Conservation (phyloP, 2,329 filamentous ascomycete species). For the Epichloe elymi region DNA sequence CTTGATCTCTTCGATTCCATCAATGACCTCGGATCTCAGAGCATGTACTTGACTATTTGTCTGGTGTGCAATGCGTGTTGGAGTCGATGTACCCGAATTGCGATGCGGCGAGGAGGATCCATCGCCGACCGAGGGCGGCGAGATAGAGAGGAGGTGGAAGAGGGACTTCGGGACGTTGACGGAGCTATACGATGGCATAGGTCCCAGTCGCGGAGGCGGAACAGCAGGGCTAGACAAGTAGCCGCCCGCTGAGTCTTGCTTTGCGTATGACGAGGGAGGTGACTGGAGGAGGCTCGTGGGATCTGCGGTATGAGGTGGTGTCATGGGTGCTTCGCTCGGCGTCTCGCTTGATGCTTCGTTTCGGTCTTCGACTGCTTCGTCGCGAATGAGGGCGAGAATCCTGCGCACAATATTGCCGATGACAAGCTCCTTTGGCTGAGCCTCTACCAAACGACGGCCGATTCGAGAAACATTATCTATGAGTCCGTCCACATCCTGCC, state of each 20-base stretch:
- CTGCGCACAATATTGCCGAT: slow-evolving; percentile 90
- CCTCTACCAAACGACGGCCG: slow-evolving; percentile 63
- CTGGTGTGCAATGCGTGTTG: slow-evolving; percentile 24
- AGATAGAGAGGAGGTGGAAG: slow-evolving; percentile 75
- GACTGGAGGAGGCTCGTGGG: slow-evolving; percentile 17
- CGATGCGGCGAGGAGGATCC: slow-evolving; percentile 31
- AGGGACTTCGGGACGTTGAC: slow-evolving; percentile 62
- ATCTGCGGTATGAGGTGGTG: slow-evolving; percentile 27
- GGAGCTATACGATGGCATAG: slow-evolving; percentile 49
- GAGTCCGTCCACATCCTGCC: slow-evolving; percentile 63
- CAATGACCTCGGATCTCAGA: slow-evolving; percentile 78
- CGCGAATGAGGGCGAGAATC: slow-evolving; percentile 78
- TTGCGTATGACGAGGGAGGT: slow-evolving; percentile 19
- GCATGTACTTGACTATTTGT: slow-evolving; percentile 45
- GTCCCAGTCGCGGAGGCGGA: slow-evolving; percentile 38
- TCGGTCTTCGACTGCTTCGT: slow-evolving; percentile 73
- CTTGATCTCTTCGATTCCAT: slow-evolving; percentile 89
- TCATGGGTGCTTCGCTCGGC: slow-evolving; percentile 31
- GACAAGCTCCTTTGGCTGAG: slow-evolving; percentile 80
- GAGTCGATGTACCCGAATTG: slow-evolving; percentile 37
- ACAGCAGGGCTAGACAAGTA: slow-evolving; percentile 15
- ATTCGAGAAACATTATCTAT: slow-evolving; percentile 69
- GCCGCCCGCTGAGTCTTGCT: slow-evolving; percentile 21
- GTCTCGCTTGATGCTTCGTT: slow-evolving; percentile 51
- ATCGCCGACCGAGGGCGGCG: slow-evolving; percentile 33